A percentile compares a stretch with the other conserved stretches of the same genome.
These are phyloP conservation scores for Gillenia trifoliata DNA, from an alignment of 306 rosid species.

Conservation along the genomic window DNA sequence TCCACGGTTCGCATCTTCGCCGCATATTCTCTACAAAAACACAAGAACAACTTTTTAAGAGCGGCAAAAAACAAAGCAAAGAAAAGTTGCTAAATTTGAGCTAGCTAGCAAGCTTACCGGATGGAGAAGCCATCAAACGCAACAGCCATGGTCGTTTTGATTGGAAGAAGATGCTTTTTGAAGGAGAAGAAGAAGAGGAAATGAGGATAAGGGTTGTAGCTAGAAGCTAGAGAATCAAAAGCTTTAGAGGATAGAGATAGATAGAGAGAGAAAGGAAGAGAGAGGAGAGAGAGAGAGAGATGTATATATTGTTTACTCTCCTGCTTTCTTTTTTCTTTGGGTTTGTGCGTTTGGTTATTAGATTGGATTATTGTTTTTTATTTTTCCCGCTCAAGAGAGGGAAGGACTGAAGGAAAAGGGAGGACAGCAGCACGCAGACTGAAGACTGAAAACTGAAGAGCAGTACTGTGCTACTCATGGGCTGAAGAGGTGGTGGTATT, in stretches of 20 bases:
- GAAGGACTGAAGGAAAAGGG: not conserved
- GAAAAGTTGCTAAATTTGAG: not conserved
- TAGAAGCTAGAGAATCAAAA: not conserved
- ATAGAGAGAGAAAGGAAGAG: not conserved
- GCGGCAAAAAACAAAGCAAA: not conserved
- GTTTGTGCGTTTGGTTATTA: not conserved
- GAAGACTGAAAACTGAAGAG: not conserved
- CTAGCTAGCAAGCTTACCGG: slow-evolving; percentile 38
- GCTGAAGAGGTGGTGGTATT: slow-evolving; percentile 5
- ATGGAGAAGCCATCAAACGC: slow-evolving; percentile 72
- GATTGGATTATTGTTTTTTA: not conserved
- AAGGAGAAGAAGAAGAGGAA: slow-evolving; percentile 7
- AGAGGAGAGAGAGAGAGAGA: not conserved
- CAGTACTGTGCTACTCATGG: not conserved
- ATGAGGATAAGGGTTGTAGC: slow-evolving; percentile 7
- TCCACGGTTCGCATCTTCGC: slow-evolving; percentile 67
- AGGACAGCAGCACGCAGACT: not conserved
- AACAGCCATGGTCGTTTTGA: slow-evolving; percentile 46
- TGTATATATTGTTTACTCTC: not conserved
- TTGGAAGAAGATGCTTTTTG: not conserved
- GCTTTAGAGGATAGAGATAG: not conserved
- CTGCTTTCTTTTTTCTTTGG: not conserved
- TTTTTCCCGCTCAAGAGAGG: slow-evolving; percentile 28
- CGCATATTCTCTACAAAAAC: slow-evolving; percentile 58
- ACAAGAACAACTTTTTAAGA: not conserved